Conservation (phyloP, 2,329 filamentous ascomycete genomes). For the Trichoderma sp. region DNA sequence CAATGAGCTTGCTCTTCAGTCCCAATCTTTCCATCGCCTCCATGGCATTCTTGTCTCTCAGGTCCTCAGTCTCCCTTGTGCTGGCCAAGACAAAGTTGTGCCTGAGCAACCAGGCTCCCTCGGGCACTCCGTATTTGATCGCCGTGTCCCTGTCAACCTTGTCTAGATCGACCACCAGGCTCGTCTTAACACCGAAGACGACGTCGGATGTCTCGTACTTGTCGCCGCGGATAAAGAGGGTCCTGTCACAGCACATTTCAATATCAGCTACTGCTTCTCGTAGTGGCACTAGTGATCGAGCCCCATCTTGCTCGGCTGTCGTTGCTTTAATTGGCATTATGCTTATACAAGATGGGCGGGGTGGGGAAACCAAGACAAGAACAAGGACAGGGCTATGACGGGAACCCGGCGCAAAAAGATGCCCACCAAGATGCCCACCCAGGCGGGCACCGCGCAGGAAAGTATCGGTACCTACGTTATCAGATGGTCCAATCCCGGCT, state of each 20-base stretch:
- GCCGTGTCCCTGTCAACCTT: slow-evolving; percentile 56
- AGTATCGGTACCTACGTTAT: slow-evolving; percentile 68
- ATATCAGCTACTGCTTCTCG: slow-evolving; percentile 4
- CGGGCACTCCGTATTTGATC: slow-evolving; percentile 63
- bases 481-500: slow-evolving; percentile 75
- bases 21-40: slow-evolving; percentile 70
- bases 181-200: slow-evolving; percentile 85
- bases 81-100: slow-evolving; percentile 73
- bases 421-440: too few species aligned
- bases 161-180: slow-evolving; percentile 68
- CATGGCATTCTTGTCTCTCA: slow-evolving; percentile 67
- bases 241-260: slow-evolving; percentile 49
- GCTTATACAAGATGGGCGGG: not conserved
- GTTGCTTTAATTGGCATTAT: not conserved
- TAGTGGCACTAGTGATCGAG: not conserved
- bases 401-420: not conserved
- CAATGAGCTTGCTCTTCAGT: slow-evolving; percentile 70
- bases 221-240: slow-evolving; percentile 76
- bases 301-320: not conserved
- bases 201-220: slow-evolving; percentile 83
- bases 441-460: not conserved
- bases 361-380: not conserved
- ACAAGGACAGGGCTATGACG: not conserved
- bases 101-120: slow-evolving; percentile 65
- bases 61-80: slow-evolving; percentile 59